Percentiles rank a stretch among this genome's conserved stretches.
Evolutionary conservation across 2,329 filamentous ascomycete genomes (phyloP).

Genomic region (Colletotrichum orchidophilum): DNA sequence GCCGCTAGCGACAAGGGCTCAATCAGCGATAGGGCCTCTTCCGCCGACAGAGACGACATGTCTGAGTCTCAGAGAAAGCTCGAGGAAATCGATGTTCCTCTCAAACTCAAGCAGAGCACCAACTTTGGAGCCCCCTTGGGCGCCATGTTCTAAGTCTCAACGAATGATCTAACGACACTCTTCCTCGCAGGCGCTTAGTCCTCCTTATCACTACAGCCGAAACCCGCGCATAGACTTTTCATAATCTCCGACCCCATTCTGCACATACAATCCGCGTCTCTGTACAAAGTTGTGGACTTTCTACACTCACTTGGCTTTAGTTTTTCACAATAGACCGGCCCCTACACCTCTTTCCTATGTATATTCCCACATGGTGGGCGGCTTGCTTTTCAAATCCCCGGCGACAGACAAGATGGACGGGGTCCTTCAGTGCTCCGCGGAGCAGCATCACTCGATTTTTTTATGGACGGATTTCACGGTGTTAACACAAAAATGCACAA

Average conservation of each 20-base stretch:
- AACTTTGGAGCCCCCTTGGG: slow-evolving; percentile 40
- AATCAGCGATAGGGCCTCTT: slow-evolving; percentile 17
- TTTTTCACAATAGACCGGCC: slow-evolving; percentile 3
- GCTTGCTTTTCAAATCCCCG: slow-evolving; percentile 9
- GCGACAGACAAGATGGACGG: slow-evolving; percentile 21
- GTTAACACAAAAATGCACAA: slow-evolving; percentile 34
- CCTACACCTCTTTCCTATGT: slow-evolving; percentile 19
- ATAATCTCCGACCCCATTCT: slow-evolving; percentile 11
- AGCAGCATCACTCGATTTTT: slow-evolving; percentile 27
- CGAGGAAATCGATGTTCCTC: slow-evolving; percentile 53
- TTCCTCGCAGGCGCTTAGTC: background rate
- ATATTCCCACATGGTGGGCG: background rate
- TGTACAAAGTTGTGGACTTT: slow-evolving; percentile 23
- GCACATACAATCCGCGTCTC: slow-evolving; percentile 22
- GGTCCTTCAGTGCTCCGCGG: background rate
- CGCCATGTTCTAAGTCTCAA: slow-evolving; percentile 25
- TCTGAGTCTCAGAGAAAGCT: slow-evolving; percentile 38
- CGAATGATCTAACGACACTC: background rate
- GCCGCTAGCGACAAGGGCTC: slow-evolving; percentile 10
- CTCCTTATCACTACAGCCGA: background rate
- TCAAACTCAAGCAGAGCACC: slow-evolving; percentile 55
- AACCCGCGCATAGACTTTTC: slow-evolving; percentile 10
- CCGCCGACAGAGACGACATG: slow-evolving; percentile 37
- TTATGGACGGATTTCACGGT: slow-evolving; percentile 23
- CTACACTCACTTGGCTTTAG: slow-evolving; percentile 10